Evolutionary conservation across 192 early-diverging fungal genomes (phyloP), one percentile per base, ranked within the genome.

Genomic region (Entomortierella parvispora): DNA sequence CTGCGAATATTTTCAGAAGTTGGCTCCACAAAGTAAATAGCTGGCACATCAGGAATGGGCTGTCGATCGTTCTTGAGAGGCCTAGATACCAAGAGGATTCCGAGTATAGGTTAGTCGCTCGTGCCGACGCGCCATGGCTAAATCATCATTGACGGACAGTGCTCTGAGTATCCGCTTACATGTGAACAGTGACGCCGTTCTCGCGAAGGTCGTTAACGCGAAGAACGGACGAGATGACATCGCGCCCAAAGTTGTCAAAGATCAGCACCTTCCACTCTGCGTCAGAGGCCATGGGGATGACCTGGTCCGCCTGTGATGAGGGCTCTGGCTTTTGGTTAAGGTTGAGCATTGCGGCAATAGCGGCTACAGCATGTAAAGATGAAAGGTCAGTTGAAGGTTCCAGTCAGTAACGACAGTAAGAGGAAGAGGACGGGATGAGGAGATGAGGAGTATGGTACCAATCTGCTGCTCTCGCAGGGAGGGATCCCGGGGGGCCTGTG

Each of bases 181-280:
- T 98, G 66, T 99, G 97, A 40, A 99, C 94, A 0, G 98, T 99
- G 23, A 99, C 89, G 34, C 98, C 98, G 79, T 92, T 90, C 55
- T 97, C 94, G 33, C 98, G 89, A 62, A 99, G 85, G 75, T 99
- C 95, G 75, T 94, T 96, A 7, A 99, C 94, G 52, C 95, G 94
- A 49, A 99, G 83, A 12, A 98, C 88, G n/a, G 97, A 97, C 20
- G 96, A 98, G 54, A 99, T 97, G 55, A 99, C 87, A 80, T 97
- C 95, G 56, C 94, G 93, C 33, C 95, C 93, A 68, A 93, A 91
- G 65, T 89, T 82, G 81, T 99, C 98, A 82, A 98, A 96, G 32
- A 99, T 86, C 43, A 99, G 80, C 6, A 99, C 96, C 66, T 99
- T 99, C 98, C 98, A 99, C 57, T 97, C 92, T 1, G 93, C 87